A percentile compares a stretch with the other conserved stretches of the same genome.
phyloP scores from a whole-genome alignment of 805 yeast species.

The Ogataea trehaloabstinens region DNA sequence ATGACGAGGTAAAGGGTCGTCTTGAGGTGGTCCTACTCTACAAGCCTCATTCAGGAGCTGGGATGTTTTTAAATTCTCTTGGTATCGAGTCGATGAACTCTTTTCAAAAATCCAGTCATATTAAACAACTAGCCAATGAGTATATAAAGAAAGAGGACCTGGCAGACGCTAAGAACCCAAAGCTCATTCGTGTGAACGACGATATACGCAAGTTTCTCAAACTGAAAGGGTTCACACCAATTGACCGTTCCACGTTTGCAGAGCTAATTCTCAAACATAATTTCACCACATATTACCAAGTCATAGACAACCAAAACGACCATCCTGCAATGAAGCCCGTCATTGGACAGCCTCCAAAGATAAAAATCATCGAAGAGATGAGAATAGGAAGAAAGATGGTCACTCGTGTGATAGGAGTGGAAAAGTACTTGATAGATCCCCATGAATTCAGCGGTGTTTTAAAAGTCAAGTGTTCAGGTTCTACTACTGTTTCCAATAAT shows the following conservation, averaged over 20 bases:
- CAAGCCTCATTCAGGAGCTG: constrained; percentile 54
- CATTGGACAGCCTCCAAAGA: constrained; percentile 68
- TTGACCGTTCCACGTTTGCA: constrained; percentile 44
- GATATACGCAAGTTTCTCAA: constrained; percentile 23
- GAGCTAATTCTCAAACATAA: constrained; percentile 38
- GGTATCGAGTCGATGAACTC: constrained; percentile 33
- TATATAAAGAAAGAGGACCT: constrained; percentile 58
- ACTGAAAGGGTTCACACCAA: constrained; percentile 14
- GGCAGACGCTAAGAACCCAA: constrained; percentile 51
- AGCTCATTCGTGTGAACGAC: constrained; percentile 54
- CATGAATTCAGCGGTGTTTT: constrained; percentile 65
- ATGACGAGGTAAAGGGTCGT: constrained; percentile 13
- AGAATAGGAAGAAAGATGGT: constrained; percentile 80
- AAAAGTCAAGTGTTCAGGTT: constrained; percentile 82
- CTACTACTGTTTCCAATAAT: constrained; percentile 69
- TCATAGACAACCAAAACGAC: constrained; percentile 41
- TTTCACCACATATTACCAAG: constrained; percentile 49
- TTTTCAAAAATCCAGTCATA: constrained; percentile 52
- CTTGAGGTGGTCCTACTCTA: constrained; percentile 41
- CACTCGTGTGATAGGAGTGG: constrained; percentile 71
- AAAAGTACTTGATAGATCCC: constrained; percentile 62
- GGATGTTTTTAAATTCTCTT: constrained; percentile 44
- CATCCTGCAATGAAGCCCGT: constrained; percentile 33
- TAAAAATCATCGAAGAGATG: constrained; percentile 66
- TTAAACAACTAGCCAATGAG: constrained; percentile 49